Evolutionary conservation across 176 grass and related monocot species (phyloP).

Genomic region (Ananas comosus): DNA sequence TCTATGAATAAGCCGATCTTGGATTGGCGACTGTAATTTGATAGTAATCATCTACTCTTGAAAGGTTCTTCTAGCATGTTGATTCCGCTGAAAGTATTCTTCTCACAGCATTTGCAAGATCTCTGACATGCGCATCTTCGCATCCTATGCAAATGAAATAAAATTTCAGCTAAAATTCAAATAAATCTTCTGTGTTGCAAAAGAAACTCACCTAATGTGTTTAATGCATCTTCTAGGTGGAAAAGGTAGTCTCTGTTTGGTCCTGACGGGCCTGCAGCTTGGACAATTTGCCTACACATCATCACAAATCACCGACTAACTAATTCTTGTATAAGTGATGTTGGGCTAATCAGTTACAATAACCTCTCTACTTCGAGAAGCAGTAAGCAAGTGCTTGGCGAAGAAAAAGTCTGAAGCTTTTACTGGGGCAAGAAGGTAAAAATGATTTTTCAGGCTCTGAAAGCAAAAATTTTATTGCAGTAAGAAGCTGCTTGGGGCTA

Average conservation of each 20-base stretch:
- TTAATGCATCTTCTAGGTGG: conserved; percentile 62
- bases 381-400: too few species aligned
- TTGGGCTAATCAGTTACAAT: too few species aligned
- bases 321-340: conserved; percentile 12
- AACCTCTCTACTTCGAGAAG: too few species aligned
- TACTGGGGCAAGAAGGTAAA: too few species aligned
- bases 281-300: conserved; percentile 64
- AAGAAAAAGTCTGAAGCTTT: too few species aligned
- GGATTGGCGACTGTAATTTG: not conserved
- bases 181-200: not conserved
- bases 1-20: not conserved
- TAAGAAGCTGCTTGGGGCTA: too few species aligned
- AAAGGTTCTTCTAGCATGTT: not conserved
- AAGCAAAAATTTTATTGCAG: too few species aligned
- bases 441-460: too few species aligned
- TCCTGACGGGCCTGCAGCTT: conserved; percentile 70
- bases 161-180: not conserved
- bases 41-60: not conserved
- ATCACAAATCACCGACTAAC: not conserved
- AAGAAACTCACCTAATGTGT: conserved; percentile 53
- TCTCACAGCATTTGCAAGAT: conserved; percentile 54
- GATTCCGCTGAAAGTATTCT: not conserved
- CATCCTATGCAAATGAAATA: conserved; percentile 41
- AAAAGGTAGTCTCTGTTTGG: conserved; percentile 89
- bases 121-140: conserved; percentile 58